Conservation (phyloP, 768 basidiomycete species). For the Tricholoma matsutake region DNA sequence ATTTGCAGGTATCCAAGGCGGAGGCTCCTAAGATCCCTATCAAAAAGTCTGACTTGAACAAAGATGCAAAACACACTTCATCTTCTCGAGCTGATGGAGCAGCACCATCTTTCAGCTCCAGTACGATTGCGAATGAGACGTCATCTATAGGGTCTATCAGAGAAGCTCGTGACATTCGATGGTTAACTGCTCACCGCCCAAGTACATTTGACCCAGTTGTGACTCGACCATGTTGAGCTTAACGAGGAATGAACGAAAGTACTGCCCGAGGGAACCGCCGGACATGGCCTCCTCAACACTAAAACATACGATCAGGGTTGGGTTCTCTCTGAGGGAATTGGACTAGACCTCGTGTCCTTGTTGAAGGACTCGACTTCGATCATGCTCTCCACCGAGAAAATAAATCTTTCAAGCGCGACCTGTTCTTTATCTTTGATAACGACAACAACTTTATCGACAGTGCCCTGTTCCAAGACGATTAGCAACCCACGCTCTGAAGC, state of each 20-base stretch:
- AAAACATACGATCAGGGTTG: not conserved
- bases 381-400: slow-evolving; percentile 86
- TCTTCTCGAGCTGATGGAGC: slow-evolving; percentile 42
- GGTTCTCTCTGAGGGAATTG: not conserved
- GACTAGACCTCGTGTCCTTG: slow-evolving; percentile 59
- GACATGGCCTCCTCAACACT: slow-evolving; percentile 76
- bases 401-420: slow-evolving; percentile 82
- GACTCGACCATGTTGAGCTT: slow-evolving; percentile 78
- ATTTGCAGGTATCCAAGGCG: slow-evolving; percentile 79
- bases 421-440: slow-evolving; percentile 84
- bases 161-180: not conserved
- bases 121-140: slow-evolving; percentile 75
- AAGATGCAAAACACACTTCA: slow-evolving; percentile 40
- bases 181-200: slow-evolving; percentile 41
- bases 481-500: not conserved
- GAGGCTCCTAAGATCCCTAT: slow-evolving; percentile 48
- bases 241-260: slow-evolving; percentile 79
- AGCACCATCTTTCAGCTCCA: slow-evolving; percentile 72
- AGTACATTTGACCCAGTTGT: slow-evolving; percentile 57
- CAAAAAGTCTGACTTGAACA: not conserved
- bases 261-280: slow-evolving; percentile 58
- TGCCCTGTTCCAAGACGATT: slow-evolving; percentile 48
- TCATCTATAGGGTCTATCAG: slow-evolving; percentile 44
- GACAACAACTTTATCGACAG: slow-evolving; percentile 74
- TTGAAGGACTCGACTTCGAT: slow-evolving; percentile 66